Conservation (phyloP, 2,329 filamentous ascomycete species). For the Drechslerella stenobrocha region DNA sequence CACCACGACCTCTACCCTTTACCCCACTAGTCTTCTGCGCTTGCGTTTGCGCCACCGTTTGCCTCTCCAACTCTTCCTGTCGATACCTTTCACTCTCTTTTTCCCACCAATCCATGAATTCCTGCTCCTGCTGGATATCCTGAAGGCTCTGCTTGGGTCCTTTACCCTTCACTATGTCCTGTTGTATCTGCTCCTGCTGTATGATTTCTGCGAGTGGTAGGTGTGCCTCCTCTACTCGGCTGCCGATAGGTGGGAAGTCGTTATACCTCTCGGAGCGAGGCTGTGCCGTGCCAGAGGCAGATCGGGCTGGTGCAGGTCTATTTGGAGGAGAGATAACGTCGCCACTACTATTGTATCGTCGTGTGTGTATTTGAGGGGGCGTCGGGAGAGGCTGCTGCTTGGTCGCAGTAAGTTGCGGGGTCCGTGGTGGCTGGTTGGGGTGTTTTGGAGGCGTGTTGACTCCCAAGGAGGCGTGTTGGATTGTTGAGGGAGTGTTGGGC, state of each 20-base stretch:
- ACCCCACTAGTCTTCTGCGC: conserved; percentile 14
- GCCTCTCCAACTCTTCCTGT: conserved; percentile 23
- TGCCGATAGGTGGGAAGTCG: conserved; percentile 30
- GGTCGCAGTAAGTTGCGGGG: conserved; percentile 16
- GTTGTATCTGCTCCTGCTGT: conserved; percentile 80
- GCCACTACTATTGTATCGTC: conserved; percentile 35
- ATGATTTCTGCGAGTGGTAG: conserved; percentile 87
- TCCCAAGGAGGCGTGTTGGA: background rate
- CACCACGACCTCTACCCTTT: conserved; percentile 29
- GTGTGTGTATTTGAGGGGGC: conserved; percentile 23
- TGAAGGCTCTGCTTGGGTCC: conserved; percentile 84
- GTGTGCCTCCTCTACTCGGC: conserved; percentile 56
- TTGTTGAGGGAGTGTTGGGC: conserved; percentile 13
- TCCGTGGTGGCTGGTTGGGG: background rate
- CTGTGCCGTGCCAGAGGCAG: conserved; percentile 2
- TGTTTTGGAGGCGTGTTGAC: conserved; percentile 22
- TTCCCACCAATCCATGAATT: conserved; percentile 96
- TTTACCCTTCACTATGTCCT: conserved; percentile 78
- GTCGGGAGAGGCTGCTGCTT: conserved; percentile 26
- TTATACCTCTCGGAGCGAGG: conserved; percentile 22
- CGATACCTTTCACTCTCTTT: conserved; percentile 69
- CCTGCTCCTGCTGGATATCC: conserved; percentile 95
- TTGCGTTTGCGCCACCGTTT: conserved; percentile 20
- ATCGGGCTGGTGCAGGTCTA: background rate
- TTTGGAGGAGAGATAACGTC: conserved; percentile 17